Conservation (phyloP, 1,139 yeast species). For the Geotrichum fermentans region DNA sequence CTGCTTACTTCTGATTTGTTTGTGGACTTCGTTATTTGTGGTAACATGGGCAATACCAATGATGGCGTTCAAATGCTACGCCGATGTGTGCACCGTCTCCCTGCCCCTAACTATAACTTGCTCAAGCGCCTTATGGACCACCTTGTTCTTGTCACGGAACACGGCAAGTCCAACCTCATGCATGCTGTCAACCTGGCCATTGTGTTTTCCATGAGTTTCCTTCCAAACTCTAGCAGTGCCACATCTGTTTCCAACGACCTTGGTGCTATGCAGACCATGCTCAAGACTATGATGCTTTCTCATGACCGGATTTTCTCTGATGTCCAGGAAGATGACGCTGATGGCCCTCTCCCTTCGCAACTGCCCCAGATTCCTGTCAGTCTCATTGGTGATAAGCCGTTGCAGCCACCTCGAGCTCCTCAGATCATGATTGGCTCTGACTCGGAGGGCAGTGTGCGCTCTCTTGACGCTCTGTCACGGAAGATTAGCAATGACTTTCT, state of each 20-base stretch:
- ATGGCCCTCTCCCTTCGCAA: conserved; percentile 17
- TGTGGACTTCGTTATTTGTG: conserved; percentile 43
- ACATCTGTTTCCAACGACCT: conserved; percentile 31
- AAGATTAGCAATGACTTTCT: conserved; percentile 2
- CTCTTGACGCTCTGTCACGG: conserved; percentile 9
- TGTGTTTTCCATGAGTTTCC: conserved; percentile 60
- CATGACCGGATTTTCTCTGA: conserved; percentile 32
- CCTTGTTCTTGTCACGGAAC: conserved; percentile 53
- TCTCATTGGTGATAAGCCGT: conserved; percentile 3
- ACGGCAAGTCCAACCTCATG: conserved; percentile 67
- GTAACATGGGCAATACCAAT: conserved; percentile 28
- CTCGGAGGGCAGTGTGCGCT: conserved; percentile 8
- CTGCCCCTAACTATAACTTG: conserved; percentile 61
- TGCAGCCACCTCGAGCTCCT: conserved; percentile 12
- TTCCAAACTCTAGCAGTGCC: conserved; percentile 34
- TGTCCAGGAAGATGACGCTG: conserved; percentile 19
- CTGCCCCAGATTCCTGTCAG: conserved; percentile 6
- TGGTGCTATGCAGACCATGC: conserved; percentile 40
- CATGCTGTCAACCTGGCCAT: conserved; percentile 76
- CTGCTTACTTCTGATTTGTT: conserved; percentile 61
- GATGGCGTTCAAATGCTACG: conserved; percentile 43
- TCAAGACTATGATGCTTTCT: conserved; percentile 36
- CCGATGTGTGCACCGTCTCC: conserved; percentile 48
- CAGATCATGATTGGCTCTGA: conserved; percentile 13
- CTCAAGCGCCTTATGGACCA: conserved; percentile 65